Conservation (phyloP, 192 early-diverging fungal species). For the Linnemannia hyalina region DNA sequence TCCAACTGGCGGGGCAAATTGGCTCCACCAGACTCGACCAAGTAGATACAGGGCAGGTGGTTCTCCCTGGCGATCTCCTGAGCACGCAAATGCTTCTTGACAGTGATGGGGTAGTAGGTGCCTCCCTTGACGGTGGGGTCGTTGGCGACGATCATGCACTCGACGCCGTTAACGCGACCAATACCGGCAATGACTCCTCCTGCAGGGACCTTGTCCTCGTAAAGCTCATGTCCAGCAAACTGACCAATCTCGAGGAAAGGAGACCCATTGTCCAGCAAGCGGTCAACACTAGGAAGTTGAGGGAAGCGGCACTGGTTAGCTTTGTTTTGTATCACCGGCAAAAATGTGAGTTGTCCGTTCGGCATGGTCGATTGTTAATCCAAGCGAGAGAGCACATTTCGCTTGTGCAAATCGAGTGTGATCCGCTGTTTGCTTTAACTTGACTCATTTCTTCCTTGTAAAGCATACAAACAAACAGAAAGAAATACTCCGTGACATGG, state of each 20-base stretch:
- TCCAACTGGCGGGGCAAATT: slow-evolving; percentile 95
- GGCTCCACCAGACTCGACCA: slow-evolving; percentile 96
- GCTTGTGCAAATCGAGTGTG: not conserved
- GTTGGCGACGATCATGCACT: slow-evolving; percentile 98
- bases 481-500: not conserved
- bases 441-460: not conserved
- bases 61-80: slow-evolving; percentile 98
- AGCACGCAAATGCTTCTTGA: slow-evolving; percentile 97
- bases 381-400: not conserved
- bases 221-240: slow-evolving; percentile 90
- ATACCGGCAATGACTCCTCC: slow-evolving; percentile 97
- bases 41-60: slow-evolving; percentile 92
- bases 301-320: not conserved
- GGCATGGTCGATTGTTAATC: not conserved
- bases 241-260: slow-evolving; percentile 96
- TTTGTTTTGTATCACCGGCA: not conserved
- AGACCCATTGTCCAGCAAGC: slow-evolving; percentile 82
- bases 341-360: not conserved
- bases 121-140: slow-evolving; percentile 99
- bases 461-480: slow-evolving; percentile 17
- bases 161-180: slow-evolving; percentile 90
- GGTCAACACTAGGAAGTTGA: slow-evolving; percentile 67
- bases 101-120: slow-evolving; percentile 95
- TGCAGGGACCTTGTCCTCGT: slow-evolving; percentile 87
- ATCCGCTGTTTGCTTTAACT: slow-evolving; percentile 8